Conservation (phyloP, 2,329 filamentous ascomycete species). For the Elsinoe arachidis region DNA sequence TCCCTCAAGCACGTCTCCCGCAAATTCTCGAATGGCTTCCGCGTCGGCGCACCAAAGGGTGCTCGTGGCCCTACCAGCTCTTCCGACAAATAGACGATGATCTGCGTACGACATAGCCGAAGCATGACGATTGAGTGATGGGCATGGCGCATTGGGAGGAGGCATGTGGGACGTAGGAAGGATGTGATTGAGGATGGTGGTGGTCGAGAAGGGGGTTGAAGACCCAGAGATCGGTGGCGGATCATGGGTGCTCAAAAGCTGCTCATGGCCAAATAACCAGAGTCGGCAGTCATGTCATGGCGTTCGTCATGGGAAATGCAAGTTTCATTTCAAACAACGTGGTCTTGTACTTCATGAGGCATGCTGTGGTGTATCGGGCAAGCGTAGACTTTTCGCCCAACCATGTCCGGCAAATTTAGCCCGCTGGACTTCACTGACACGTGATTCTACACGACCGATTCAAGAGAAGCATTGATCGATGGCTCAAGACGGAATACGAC, state of each 20-base stretch:
- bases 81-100: conserved; percentile 3
- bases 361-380: neutral
- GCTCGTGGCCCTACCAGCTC: conserved; percentile 54
- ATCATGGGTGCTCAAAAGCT: neutral
- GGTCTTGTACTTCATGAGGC: neutral
- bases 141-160: conserved; percentile 3
- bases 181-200: neutral
- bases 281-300: conserved; percentile 8
- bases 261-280: neutral
- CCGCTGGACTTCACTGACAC: neutral
- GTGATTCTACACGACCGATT: neutral
- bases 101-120: neutral
- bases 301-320: conserved; percentile 11
- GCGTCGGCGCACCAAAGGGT: conserved; percentile 76
- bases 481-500: too few species aligned
- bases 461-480: too few species aligned
- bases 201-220: neutral
- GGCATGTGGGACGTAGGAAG: neutral
- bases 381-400: neutral
- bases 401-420: too few species aligned
- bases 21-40: conserved; percentile 98
- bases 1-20: conserved; percentile 88
- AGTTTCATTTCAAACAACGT: neutral
- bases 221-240: neutral
- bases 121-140: neutral